Conservation (phyloP, 768 basidiomycete species). For the Cystoderma amianthinum region DNA sequence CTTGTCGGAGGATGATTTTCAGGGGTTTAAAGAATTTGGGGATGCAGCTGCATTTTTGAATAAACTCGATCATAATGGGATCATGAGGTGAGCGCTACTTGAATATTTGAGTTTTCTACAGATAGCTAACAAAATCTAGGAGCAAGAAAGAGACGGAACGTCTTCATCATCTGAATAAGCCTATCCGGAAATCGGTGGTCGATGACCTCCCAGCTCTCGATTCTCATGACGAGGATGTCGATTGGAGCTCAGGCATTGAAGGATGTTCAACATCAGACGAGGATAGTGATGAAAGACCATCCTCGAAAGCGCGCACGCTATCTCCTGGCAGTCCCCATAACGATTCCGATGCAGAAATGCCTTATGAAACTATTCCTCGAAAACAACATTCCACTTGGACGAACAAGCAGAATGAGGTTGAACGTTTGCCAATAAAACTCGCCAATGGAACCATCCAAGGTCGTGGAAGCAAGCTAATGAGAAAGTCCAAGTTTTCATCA, state of each 20-base stretch:
- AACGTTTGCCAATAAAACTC: constrained; percentile 82
- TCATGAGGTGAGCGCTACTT: constrained; percentile 54
- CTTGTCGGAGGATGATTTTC: constrained; percentile 65
- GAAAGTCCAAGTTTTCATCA: constrained; percentile 12
- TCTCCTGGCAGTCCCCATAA: constrained; percentile 12
- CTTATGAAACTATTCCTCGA: constrained; percentile 63
- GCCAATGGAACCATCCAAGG: constrained; percentile 70
- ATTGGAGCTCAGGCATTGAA: constrained; percentile 40
- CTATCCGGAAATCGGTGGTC: constrained; percentile 33
- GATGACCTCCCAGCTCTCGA: constrained; percentile 67
- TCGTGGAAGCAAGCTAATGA: constrained; percentile 31
- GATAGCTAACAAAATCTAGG: constrained; percentile 30
- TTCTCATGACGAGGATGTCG: constrained; percentile 49
- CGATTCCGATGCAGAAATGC: constrained; percentile 66
- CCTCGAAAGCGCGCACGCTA: constrained; percentile 19
- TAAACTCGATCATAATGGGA: constrained; percentile 68
- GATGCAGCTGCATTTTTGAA: constrained; percentile 60
- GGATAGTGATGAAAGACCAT: constrained; percentile 10
- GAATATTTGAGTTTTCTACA: background rate
- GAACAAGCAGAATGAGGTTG: constrained; percentile 40
- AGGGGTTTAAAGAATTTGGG: constrained; percentile 60
- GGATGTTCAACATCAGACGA: constrained; percentile 12
- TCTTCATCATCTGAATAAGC: constrained; percentile 61
- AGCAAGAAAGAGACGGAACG: constrained; percentile 80
- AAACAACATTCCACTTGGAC: constrained; percentile 40